Conservation (phyloP, 495 filamentous ascomycete genomes). For the Penicillium verhagenii region DNA sequence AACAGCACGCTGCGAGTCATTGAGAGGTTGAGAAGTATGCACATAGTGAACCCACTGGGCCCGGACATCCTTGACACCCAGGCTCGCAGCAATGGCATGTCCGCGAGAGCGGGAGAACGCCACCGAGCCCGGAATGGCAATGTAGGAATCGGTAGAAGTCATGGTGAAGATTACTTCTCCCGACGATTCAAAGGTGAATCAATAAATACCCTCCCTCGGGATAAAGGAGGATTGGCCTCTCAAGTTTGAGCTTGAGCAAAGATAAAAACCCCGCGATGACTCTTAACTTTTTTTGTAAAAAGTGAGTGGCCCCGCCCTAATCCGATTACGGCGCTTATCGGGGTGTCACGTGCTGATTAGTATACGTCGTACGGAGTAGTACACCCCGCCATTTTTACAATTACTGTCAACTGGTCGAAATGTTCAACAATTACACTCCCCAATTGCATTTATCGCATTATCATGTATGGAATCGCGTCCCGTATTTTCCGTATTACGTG, state of each 20-base stretch:
- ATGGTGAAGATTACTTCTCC: conserved; percentile 27
- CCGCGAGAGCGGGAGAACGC: conserved; percentile 56
- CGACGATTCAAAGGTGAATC: conserved; percentile 11
- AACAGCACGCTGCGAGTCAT: conserved; percentile 42
- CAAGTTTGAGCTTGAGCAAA: conserved; percentile 30
- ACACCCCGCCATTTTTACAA: too few relatives aligned
- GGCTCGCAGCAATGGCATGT: conserved; percentile 46
- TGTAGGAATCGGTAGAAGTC: conserved; percentile 37
- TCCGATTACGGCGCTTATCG: conserved; percentile 27
- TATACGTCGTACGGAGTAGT: too few relatives aligned
- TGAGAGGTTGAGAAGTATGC: conserved; percentile 40
- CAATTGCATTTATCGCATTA: too few relatives aligned
- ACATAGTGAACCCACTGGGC: conserved; percentile 68
- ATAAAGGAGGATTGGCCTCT: conserved; percentile 28
- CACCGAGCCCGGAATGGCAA: conserved; percentile 52
- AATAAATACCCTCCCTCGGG: conserved; percentile 16
- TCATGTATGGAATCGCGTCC: too few relatives aligned
- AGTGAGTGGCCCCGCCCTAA: conserved; percentile 30
- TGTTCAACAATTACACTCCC: too few relatives aligned
- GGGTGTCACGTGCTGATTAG: conserved; percentile 23
- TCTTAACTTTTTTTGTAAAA: conserved; percentile 22
- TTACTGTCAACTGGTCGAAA: too few relatives aligned
- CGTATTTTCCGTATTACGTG: too few relatives aligned
- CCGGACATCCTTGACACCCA: conserved; percentile 55
- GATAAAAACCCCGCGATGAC: conserved; percentile 25